These are phyloP conservation scores for Saraca asoca DNA, from an alignment of 331 rosid species.

Conservation along the genomic window DNA sequence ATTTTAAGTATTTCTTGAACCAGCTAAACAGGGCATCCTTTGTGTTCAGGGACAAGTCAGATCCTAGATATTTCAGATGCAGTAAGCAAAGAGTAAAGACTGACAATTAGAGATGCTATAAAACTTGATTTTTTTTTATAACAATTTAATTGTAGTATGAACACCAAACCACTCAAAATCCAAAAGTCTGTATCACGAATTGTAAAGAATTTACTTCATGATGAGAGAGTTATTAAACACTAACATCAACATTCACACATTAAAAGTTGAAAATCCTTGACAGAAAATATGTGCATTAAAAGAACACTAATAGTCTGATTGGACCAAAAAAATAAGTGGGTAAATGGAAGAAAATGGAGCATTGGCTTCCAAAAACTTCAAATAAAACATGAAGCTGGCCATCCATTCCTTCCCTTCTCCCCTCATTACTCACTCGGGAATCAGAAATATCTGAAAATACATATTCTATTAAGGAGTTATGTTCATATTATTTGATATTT, in stretches of 20 bases:
- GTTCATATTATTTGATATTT: background rate
- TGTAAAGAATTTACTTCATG: too few relatives aligned
- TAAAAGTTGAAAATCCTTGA: background rate
- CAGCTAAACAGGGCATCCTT: background rate
- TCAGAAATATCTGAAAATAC: too few relatives aligned
- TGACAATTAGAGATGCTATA: background rate
- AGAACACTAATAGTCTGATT: too few relatives aligned
- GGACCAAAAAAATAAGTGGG: too few relatives aligned
- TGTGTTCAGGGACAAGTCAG: background rate
- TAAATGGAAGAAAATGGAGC: background rate
- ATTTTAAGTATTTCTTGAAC: background rate
- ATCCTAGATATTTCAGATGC: background rate
- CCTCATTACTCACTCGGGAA: too few relatives aligned
- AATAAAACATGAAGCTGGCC: background rate
- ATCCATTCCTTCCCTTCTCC: too few relatives aligned
- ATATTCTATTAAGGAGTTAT: background rate
- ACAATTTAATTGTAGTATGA: background rate
- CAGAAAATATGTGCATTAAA: too few relatives aligned
- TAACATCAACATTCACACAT: background rate
- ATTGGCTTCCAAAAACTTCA: background rate
- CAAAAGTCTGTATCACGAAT: background rate
- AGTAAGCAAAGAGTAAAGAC: background rate
- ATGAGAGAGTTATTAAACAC: background rate
- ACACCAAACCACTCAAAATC: background rate
- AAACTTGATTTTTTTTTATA: too few relatives aligned